phyloP scores from a whole-genome alignment of 768 basidiomycete genomes.

The Collybiopsis confluens region DNA sequence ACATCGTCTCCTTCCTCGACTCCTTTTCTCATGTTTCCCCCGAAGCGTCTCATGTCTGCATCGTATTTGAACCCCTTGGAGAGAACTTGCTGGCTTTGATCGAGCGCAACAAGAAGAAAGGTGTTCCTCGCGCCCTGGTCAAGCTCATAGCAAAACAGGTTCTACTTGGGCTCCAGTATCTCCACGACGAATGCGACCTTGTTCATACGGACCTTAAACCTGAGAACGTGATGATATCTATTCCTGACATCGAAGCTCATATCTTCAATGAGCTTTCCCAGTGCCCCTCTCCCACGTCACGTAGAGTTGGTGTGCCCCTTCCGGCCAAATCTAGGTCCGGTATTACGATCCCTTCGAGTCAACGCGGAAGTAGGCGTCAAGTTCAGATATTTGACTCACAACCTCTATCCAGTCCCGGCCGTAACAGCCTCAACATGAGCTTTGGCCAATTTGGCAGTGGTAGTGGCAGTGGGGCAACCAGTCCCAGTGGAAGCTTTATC shows the following conservation, averaged over 20 bases:
- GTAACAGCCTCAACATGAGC: slow-evolving; percentile 26
- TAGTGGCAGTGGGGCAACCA: slow-evolving; percentile 13
- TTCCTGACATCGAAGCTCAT: slow-evolving; percentile 75
- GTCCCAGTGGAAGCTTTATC: slow-evolving; percentile 33
- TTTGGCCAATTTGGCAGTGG: slow-evolving; percentile 15
- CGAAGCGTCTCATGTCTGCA: slow-evolving; percentile 78
- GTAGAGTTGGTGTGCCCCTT: slow-evolving; percentile 75
- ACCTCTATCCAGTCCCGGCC: slow-evolving; percentile 58
- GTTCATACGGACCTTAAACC: slow-evolving; percentile 95
- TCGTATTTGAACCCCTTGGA: slow-evolving; percentile 85
- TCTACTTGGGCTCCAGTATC: slow-evolving; percentile 83
- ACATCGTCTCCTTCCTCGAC: slow-evolving; percentile 88
- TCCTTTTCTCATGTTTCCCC: slow-evolving; percentile 77
- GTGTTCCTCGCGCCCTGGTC: slow-evolving; percentile 77
- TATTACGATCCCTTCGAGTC: slow-evolving; percentile 56
- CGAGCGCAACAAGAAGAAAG: slow-evolving; percentile 76
- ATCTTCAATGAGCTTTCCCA: slow-evolving; percentile 64
- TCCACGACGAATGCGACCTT: slow-evolving; percentile 89
- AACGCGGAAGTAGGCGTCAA: slow-evolving; percentile 49
- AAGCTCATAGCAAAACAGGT: slow-evolving; percentile 85
- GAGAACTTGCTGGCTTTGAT: slow-evolving; percentile 74
- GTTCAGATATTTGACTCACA: slow-evolving; percentile 85
- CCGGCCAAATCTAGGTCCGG: slow-evolving; percentile 61
- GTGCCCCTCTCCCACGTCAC: slow-evolving; percentile 70
- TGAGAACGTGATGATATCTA: slow-evolving; percentile 92